These are phyloP conservation scores for Cardiospermum halicacabum DNA, from an alignment of 345 rosid species.

Conservation along the genomic window DNA sequence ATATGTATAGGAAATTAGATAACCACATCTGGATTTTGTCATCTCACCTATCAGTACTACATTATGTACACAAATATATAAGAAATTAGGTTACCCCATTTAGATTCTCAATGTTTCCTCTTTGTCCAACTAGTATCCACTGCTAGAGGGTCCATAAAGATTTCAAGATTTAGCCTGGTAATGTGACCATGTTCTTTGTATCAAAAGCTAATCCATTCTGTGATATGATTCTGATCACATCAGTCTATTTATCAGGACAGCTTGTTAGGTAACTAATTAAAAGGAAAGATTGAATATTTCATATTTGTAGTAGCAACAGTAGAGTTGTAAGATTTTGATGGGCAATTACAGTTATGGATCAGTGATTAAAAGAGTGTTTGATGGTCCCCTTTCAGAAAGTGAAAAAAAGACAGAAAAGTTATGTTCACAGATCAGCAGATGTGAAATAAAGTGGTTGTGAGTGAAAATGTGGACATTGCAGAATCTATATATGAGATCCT, in stretches of 20 bases:
- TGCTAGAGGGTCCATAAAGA: conserved; percentile 24
- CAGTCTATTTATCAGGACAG: too few relatives aligned
- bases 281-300: not conserved
- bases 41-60: too few relatives aligned
- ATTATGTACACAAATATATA: not conserved
- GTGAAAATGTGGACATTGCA: not conserved
- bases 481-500: not conserved
- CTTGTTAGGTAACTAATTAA: not conserved
- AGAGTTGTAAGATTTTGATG: not conserved
- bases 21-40: too few relatives aligned
- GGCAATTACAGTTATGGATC: not conserved
- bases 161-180: conserved; percentile 17
- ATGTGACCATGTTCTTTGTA: conserved; percentile 9
- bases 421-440: not conserved
- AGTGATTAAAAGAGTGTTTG: conserved; percentile 2
- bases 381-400: not conserved
- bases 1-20: too few relatives aligned
- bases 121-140: conserved; percentile 15
- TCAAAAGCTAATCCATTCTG: not conserved
- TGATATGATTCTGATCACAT: not conserved
- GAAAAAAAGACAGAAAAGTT: not conserved
- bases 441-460: not conserved
- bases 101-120: conserved; percentile 20
- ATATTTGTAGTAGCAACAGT: not conserved
- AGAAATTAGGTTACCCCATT: conserved; percentile 8